A percentile compares a stretch with the other conserved stretches of the same genome.
These are phyloP conservation scores for Parasarocladium wereldwijsianum DNA, from an alignment of 2,329 filamentous ascomycete species.

Conservation along the genomic window DNA sequence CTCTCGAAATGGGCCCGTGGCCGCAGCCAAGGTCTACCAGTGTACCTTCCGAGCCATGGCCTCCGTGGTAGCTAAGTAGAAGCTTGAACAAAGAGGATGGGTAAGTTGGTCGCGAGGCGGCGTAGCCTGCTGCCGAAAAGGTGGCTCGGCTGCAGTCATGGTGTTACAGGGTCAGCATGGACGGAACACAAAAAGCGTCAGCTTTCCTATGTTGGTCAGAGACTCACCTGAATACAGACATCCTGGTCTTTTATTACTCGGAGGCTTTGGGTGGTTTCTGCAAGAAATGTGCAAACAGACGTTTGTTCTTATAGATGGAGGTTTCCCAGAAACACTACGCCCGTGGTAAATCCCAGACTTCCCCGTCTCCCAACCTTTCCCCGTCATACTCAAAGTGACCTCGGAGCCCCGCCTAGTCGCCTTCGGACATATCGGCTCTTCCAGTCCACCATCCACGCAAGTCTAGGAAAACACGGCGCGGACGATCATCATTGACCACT, in stretches of 20 bases:
- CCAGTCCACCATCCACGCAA: too few species aligned
- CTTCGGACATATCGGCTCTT: too few species aligned
- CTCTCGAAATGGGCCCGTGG: conserved; percentile 41
- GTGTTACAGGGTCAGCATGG: too few species aligned
- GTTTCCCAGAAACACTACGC: too few species aligned
- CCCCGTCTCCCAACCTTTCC: too few species aligned
- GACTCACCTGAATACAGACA: conserved; percentile 34
- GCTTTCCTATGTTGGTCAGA: neutral
- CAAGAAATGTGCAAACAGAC: neutral
- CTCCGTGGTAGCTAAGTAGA: conserved; percentile 37
- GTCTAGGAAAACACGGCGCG: too few species aligned
- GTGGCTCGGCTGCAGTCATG: conserved; percentile 34
- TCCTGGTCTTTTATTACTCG: conserved; percentile 9
- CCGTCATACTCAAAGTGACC: too few species aligned
- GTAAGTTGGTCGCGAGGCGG: conserved; percentile 44
- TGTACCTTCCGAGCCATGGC: conserved; percentile 13
- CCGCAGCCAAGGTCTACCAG: conserved; percentile 49
- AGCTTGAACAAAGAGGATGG: conserved; percentile 37
- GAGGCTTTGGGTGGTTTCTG: neutral
- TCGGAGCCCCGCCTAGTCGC: too few species aligned
- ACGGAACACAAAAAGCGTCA: neutral
- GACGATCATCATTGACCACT: conserved; percentile 1
- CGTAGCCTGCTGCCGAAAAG: conserved; percentile 43
- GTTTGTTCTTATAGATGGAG: too few species aligned
- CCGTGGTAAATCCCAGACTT: too few species aligned